Conservation (phyloP, 2,329 filamentous ascomycete species). For the Colletotrichum chrysophilum region DNA sequence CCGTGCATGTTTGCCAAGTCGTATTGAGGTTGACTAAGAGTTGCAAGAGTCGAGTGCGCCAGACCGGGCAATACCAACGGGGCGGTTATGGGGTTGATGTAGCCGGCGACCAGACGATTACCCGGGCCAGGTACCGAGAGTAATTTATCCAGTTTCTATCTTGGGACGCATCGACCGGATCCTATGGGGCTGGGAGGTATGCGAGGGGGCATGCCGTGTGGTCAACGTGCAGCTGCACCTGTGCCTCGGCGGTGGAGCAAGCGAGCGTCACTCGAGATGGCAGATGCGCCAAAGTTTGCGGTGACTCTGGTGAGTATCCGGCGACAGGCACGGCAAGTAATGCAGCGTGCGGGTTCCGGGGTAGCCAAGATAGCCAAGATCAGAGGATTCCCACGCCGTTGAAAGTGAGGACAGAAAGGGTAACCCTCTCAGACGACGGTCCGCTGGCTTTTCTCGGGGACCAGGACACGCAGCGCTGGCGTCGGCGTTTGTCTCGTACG, state of each 20-base stretch:
- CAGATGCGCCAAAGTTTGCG: conserved; percentile 5
- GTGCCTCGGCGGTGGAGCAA: conserved; percentile 8
- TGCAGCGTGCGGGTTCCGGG: background rate
- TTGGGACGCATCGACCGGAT: conserved; percentile 4
- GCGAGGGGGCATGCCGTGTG: conserved; percentile 10
- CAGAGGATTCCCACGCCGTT: background rate
- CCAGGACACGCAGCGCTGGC: background rate
- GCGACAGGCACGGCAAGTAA: conserved; percentile 1
- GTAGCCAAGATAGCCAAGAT: background rate
- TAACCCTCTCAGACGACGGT: background rate
- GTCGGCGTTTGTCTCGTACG: background rate
- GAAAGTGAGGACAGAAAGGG: background rate
- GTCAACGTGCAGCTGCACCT: conserved; percentile 17
- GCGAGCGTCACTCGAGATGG: conserved; percentile 1
- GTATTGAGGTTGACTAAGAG: background rate
- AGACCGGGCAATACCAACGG: background rate
- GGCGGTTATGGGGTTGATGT: background rate
- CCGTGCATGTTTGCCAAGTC: conserved; percentile 24
- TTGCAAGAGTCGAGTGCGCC: background rate
- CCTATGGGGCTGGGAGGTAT: background rate
- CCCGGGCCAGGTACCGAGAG: conserved; percentile 12
- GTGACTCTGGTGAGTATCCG: background rate
- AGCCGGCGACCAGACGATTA: background rate
- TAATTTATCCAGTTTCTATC: conserved; percentile 12
- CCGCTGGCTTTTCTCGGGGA: background rate